Evolutionary conservation across 257 asterid genomes (phyloP).

Genomic region (Forsythia viridissima): DNA sequence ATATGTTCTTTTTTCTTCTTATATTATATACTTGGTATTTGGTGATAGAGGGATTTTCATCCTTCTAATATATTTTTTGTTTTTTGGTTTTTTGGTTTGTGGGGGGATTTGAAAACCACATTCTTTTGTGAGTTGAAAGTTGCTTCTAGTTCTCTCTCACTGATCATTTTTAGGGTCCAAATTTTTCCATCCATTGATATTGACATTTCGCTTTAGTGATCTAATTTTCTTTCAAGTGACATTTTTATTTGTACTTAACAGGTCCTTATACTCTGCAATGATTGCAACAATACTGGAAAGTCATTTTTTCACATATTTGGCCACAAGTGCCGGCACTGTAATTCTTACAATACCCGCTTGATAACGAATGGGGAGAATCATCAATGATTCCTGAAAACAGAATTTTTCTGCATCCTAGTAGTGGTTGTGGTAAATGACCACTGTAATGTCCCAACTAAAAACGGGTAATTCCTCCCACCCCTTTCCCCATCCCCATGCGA

Average conservation of each 20-base stretch:
- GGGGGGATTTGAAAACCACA: too few relatives aligned
- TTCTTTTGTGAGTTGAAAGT: too few relatives aligned
- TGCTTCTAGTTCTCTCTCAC: neutral
- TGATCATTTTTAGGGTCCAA: neutral
- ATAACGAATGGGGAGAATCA: constrained; percentile 42
- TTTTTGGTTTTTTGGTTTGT: too few relatives aligned
- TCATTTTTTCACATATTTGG: constrained; percentile 77
- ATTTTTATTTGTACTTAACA: constrained; percentile 24
- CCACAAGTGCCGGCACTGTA: constrained; percentile 77
- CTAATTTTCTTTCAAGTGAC: neutral
- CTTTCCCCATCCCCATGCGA: neutral
- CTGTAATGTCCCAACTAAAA: neutral
- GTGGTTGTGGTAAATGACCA: constrained; percentile 1
- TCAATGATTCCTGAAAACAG: constrained; percentile 31
- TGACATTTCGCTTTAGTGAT: neutral
- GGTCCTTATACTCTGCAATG: constrained; percentile 85
- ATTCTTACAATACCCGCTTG: constrained; percentile 79
- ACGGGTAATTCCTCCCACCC: too few relatives aligned
- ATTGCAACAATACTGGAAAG: constrained; percentile 71
- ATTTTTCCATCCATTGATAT: neutral
- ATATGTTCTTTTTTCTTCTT: neutral
- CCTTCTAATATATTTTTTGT: too few relatives aligned
- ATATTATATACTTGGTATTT: neutral
- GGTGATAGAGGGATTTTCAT: neutral
- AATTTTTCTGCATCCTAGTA: neutral